phyloP scores from a whole-genome alignment of 2,329 filamentous ascomycete species.

The Monilinia fructicola region DNA sequence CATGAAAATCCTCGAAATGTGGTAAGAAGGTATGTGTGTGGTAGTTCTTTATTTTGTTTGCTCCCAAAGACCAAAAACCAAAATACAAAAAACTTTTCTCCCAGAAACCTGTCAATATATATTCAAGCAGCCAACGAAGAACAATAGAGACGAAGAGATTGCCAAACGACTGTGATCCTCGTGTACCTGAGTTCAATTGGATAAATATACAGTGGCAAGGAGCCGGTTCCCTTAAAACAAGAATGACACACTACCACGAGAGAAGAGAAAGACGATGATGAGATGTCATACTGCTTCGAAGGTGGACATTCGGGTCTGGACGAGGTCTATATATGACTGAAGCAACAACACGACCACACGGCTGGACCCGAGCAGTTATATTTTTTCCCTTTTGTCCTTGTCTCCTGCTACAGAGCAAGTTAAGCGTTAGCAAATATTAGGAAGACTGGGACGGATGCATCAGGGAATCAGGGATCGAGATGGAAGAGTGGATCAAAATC shows the following conservation, averaged over 20 bases:
- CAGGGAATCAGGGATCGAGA: conserved; percentile 33
- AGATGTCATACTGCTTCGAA: conserved; percentile 34
- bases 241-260: conserved; percentile 23
- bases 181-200: conserved; percentile 32
- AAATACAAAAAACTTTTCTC: conserved; percentile 20
- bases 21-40: conserved; percentile 11
- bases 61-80: conserved; percentile 21
- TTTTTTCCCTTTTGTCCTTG: conserved; percentile 27
- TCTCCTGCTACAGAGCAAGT: conserved; percentile 25
- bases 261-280: conserved; percentile 31
- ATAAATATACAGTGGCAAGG: conserved; percentile 35
- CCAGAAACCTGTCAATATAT: conserved; percentile 20
- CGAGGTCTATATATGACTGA: conserved; percentile 34
- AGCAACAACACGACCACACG: conserved; percentile 28
- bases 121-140: conserved; percentile 32
- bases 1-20: conserved; percentile 32
- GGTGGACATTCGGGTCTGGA: conserved; percentile 29
- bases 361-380: conserved; percentile 37
- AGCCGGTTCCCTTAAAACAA: conserved; percentile 31
- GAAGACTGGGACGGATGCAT: conserved; percentile 23
- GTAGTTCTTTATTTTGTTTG: conserved; percentile 18
- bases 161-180: conserved; percentile 33
- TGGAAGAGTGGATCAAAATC: conserved; percentile 31
- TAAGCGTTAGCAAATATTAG: conserved; percentile 32
- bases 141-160: conserved; percentile 32